Percentiles rank a stretch among this genome's conserved stretches.
Conservation (phyloP, 306 rosid genomes). For the Albizia julibrissin region DNA sequence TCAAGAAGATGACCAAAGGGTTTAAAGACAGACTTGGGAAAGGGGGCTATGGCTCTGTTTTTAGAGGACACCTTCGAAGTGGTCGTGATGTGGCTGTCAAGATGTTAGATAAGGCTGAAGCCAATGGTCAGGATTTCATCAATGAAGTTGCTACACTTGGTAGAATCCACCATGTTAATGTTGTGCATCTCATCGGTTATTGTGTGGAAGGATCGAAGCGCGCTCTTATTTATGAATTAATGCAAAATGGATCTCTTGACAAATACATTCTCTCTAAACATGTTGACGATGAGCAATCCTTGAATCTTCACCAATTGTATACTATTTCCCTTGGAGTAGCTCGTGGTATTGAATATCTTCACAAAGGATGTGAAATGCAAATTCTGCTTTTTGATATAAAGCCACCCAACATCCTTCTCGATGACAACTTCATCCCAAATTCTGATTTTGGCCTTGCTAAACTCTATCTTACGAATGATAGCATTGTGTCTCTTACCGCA, state of each 20-base stretch:
- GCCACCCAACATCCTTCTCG: constrained; percentile 15
- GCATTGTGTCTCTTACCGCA: constrained; percentile 26
- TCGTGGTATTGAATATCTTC: constrained; percentile 5
- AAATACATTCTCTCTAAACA: not conserved
- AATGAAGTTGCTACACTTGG: constrained; percentile 30
- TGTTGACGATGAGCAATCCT: not conserved
- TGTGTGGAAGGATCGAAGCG: not conserved
- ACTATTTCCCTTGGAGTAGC: constrained; percentile 33
- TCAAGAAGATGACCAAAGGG: constrained; percentile 7
- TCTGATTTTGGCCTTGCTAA: constrained; percentile 40
- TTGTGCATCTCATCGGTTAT: constrained; percentile 16
- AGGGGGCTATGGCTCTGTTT: constrained; percentile 32
- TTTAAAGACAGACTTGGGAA: constrained; percentile 9
- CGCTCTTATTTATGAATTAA: constrained; percentile 27
- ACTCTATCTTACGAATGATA: constrained; percentile 6
- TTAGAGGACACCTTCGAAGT: constrained; percentile 26
- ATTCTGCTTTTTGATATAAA: constrained; percentile 21
- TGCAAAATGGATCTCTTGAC: constrained; percentile 28
- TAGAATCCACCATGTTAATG: constrained; percentile 35
- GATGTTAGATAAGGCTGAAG: constrained; percentile 19
- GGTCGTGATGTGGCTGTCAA: constrained; percentile 26
- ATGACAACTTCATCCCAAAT: constrained; percentile 21
- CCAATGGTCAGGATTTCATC: constrained; percentile 30
- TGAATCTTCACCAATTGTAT: not conserved
- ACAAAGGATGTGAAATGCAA: not conserved